phyloP scores from a whole-genome alignment of 345 rosid genomes.

The Dipteronia sinensis region DNA sequence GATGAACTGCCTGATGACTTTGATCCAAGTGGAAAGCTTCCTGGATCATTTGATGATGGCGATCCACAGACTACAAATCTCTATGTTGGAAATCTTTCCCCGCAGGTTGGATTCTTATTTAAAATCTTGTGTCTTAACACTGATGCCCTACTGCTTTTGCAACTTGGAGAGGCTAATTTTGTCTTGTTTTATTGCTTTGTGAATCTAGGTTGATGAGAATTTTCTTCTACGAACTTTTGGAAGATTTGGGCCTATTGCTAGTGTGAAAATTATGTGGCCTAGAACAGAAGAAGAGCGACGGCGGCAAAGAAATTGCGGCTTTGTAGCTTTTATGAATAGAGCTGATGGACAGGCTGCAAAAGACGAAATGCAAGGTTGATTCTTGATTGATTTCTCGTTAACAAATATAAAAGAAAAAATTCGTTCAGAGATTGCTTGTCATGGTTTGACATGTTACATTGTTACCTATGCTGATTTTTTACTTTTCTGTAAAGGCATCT shows the following conservation, averaged over 20 bases:
- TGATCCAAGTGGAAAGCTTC: constrained; percentile 94
- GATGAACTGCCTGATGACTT: constrained; percentile 98
- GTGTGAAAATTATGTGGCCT: constrained; percentile 99
- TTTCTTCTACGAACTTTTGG: constrained; percentile 97
- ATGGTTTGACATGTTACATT: background rate
- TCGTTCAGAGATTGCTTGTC: background rate
- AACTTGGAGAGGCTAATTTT: constrained; percentile 10
- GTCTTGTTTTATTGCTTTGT: constrained; percentile 18
- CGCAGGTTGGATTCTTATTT: constrained; percentile 53
- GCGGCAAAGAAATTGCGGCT: constrained; percentile 95
- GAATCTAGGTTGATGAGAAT: constrained; percentile 90
- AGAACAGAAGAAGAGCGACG: constrained; percentile 96
- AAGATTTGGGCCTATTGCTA: constrained; percentile 99
- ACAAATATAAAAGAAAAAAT: background rate
- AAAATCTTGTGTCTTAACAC: constrained; percentile 10
- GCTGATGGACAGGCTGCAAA: constrained; percentile 99
- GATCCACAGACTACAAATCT: constrained; percentile 99
- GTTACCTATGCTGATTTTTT: background rate
- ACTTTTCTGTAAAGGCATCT: background rate
- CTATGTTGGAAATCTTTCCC: constrained; percentile 96
- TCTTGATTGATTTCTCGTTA: background rate
- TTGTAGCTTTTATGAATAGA: constrained; percentile 97
- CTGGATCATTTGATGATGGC: constrained; percentile 98
- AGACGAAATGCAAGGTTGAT: constrained; percentile 99
- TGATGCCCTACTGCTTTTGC: background rate